Conservation (phyloP, 73 alveolate species). For the Paraurostyla sp. region DNA sequence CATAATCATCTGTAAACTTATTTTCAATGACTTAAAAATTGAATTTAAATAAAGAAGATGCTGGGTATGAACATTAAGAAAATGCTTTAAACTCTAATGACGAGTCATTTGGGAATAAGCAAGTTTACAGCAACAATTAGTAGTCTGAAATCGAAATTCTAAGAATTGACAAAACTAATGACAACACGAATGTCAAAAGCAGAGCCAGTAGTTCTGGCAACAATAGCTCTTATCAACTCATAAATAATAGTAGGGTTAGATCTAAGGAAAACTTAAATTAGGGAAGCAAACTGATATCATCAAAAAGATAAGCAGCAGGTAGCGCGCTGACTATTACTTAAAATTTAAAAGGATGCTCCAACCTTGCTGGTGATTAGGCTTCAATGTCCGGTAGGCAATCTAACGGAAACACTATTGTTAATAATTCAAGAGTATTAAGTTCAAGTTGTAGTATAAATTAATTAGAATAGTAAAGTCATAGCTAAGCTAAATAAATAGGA, state of each 20-base stretch:
- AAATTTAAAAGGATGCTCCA: too few relatives aligned
- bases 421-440: background rate
- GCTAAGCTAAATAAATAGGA: too few relatives aligned
- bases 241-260: background rate
- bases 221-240: background rate
- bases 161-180: too few relatives aligned
- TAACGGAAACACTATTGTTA: background rate
- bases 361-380: background rate
- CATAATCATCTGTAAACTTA: too few relatives aligned
- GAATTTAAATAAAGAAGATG: too few relatives aligned
- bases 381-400: background rate
- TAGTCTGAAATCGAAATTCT: too few relatives aligned
- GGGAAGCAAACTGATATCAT: slow-evolving; percentile 3
- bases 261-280: slow-evolving; percentile 15
- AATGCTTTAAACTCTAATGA: too few relatives aligned
- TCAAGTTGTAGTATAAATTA: background rate
- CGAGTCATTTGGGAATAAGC: too few relatives aligned
- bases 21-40: too few relatives aligned
- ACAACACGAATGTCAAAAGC: background rate
- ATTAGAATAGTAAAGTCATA: background rate
- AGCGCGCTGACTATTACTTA: background rate
- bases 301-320: slow-evolving; percentile 52
- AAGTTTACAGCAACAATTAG: too few relatives aligned
- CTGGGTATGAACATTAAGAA: too few relatives aligned
- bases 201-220: slow-evolving; percentile 34